Conservation (phyloP, 2,329 filamentous ascomycete species). For the Aureobasidium vineae region DNA sequence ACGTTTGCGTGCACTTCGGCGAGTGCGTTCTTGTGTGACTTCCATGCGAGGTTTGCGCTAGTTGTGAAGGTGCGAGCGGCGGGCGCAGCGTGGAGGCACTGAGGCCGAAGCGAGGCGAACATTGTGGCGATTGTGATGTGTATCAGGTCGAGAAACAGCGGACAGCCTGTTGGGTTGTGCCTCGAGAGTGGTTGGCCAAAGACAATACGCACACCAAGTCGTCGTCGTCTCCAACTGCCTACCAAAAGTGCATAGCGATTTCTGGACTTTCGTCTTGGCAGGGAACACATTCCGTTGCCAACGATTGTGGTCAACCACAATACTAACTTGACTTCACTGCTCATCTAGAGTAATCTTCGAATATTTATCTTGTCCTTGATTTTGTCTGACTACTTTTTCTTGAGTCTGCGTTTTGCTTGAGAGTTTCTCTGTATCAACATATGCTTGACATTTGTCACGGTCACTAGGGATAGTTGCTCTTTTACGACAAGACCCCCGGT, state of each 20-base stretch:
- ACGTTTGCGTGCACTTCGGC: slow-evolving; percentile 31
- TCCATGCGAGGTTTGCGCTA: slow-evolving; percentile 29
- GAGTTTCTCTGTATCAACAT: neutral
- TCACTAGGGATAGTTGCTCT: neutral
- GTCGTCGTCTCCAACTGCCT: neutral
- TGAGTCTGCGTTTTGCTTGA: neutral
- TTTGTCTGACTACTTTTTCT: neutral
- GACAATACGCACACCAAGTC: neutral
- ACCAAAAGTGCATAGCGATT: slow-evolving; percentile 10
- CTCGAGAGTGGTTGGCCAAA: neutral
- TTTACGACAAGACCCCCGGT: slow-evolving; percentile 49
- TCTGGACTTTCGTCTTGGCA: slow-evolving; percentile 1
- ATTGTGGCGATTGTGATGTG: slow-evolving; percentile 7
- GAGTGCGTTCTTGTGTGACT: slow-evolving; percentile 30
- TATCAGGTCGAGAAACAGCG: neutral
- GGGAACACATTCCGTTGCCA: neutral
- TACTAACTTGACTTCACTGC: slow-evolving; percentile 33
- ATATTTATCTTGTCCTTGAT: neutral
- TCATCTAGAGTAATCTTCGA: neutral
- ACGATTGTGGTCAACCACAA: slow-evolving; percentile 30
- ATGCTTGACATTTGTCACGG: too few relatives aligned
- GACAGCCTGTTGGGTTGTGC: neutral
- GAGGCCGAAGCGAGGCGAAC: slow-evolving; percentile 20
- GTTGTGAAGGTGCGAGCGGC: slow-evolving; percentile 36
- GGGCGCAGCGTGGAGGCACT: slow-evolving; percentile 7